Base-by-base conservation (phyloP, 345 rosid species). In the Mangifera indica region DNA sequence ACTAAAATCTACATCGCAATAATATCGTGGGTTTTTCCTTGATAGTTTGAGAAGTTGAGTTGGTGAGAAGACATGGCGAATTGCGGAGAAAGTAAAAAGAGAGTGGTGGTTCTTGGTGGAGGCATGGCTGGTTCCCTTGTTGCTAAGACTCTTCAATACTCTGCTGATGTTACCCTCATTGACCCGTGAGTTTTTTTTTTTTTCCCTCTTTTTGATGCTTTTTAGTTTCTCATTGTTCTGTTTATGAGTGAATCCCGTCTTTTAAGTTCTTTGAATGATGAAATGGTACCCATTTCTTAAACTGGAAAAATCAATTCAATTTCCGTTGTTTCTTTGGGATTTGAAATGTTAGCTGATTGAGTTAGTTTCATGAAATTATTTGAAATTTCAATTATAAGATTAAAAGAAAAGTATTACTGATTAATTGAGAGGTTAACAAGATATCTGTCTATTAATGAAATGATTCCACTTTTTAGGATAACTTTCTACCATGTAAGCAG, bases 111-210 rank as follows among this genome's bases (percentile, higher is more conserved):
- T 7, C 63, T 90, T 25, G 93, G 93, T 40, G 91, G 96, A 0
- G 93, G 91, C 13, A 29, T 90, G 61, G 93, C 82, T 40, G 93
- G 96, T 13, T 82, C 91, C 24, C 17, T 88, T 10, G 74, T 86
- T 46, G 87, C 87, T 1, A 84, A 85, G 40, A 18, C 81, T n/a
- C 80, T 88, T 44, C 96, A 88, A 42, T 86, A 84, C 83, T 53
- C 63, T 59, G 87, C 91, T 4, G 84, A 87, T 64, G 83, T 90
- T 40, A 87, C 88, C 76, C 89, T 90, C 32, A 78, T 90, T 72
- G 93, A 90, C 68, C 82, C 91, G 91, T 90, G 77, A n/a, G 88
- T 68, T 17, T 12, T 57, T 53, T 51, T 29, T 29, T 29, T 29
- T 29, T n/a, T n/a, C n/a, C n/a, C 26, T 18, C 24, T 64, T 53